A percentile compares a stretch with the other conserved stretches of the same genome.
These are phyloP conservation scores for Spiromastix sp. DNA, from an alignment of 2,329 filamentous ascomycete genomes.

Conservation along the genomic window DNA sequence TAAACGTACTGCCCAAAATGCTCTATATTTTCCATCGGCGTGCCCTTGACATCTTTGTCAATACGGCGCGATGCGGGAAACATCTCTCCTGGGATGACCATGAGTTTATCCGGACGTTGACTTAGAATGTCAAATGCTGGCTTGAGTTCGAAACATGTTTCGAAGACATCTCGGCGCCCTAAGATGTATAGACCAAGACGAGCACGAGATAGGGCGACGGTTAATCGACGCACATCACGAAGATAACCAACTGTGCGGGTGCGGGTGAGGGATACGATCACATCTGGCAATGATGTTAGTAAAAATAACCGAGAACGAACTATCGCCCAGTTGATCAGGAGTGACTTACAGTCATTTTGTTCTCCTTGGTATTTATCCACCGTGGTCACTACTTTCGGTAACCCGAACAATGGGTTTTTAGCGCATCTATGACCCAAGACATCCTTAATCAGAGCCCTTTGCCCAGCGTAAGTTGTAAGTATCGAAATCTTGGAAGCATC, in stretches of 20 bases:
- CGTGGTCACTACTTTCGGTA: conserved; percentile 82
- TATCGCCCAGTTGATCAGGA: not conserved
- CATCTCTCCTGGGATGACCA: conserved; percentile 75
- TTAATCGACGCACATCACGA: conserved; percentile 83
- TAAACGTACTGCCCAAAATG: conserved; percentile 93
- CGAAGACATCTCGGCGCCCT: conserved; percentile 78
- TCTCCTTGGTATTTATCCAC: conserved; percentile 99
- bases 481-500: conserved; percentile 77
- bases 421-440: conserved; percentile 76
- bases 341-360: conserved; percentile 89
- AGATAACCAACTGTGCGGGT: conserved; percentile 86
- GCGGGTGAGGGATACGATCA: conserved; percentile 85
- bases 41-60: conserved; percentile 41
- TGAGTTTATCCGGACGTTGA: conserved; percentile 67
- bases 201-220: conserved; percentile 86
- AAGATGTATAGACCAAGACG: conserved; percentile 86
- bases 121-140: conserved; percentile 75
- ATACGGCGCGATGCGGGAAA: conserved; percentile 56
- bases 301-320: conserved; percentile 2
- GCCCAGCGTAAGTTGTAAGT: conserved; percentile 86
- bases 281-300: conserved; percentile 44
- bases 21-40: conserved; percentile 80
- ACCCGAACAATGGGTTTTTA: conserved; percentile 72
- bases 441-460: conserved; percentile 77
- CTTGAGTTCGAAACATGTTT: conserved; percentile 75